These are phyloP conservation scores for Puccinia novopanici DNA, from an alignment of 1,284 basidiomycete genomes.

Conservation along the genomic window DNA sequence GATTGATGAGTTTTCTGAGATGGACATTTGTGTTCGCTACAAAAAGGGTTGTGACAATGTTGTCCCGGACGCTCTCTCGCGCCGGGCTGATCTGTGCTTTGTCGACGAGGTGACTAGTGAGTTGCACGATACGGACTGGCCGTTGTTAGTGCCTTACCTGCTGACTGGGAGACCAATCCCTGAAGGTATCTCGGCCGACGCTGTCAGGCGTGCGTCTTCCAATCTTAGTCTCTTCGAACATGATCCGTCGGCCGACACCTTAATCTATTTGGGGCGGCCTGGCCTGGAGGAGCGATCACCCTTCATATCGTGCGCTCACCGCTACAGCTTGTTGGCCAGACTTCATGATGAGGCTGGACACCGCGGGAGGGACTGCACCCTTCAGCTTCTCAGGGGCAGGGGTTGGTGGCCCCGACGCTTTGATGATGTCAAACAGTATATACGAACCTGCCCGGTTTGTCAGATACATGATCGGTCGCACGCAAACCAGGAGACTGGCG, in stretches of 20 bases:
- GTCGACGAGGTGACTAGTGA: no score
- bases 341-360: not conserved
- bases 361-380: not conserved
- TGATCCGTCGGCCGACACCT: not conserved
- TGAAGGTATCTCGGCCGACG: no score
- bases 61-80: constrained; percentile 60
- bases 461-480: not conserved
- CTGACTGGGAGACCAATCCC: no score
- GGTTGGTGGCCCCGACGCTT: no score
- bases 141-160: no score
- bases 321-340: not conserved
- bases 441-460: not conserved
- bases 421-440: no score
- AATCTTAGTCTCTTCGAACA: no score
- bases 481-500: not conserved
- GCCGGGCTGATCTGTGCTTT: constrained; percentile 5
- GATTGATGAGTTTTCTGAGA: no score
- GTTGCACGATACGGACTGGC: no score
- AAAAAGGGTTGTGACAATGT: constrained; percentile 60
- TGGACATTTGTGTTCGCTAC: constrained; percentile 50
- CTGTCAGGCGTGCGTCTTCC: no score
- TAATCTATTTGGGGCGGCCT: not conserved
- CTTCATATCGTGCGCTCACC: not conserved
- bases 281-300: not conserved
- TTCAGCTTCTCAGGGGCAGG: no score